Evolutionary conservation across 177 flowering plant species (phyloP).

Genomic region (Vitis hybrid): DNA sequence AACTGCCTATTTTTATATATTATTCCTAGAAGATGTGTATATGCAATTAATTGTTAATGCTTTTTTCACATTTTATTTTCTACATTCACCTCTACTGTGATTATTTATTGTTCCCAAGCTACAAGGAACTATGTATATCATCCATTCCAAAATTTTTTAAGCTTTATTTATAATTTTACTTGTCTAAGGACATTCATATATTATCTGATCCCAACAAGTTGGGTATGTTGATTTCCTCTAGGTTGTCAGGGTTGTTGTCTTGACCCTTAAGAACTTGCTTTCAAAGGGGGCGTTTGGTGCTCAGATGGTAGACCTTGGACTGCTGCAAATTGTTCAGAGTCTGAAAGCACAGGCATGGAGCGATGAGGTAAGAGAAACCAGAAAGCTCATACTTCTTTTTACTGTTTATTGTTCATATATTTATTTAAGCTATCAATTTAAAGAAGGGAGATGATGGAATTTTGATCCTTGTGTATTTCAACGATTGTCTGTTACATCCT

Average conservation of each 20-base stretch:
- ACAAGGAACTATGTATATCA: neutral
- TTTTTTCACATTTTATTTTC: neutral
- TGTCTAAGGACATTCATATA: neutral
- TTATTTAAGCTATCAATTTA: neutral
- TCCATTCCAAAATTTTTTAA: neutral
- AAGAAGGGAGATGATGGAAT: neutral
- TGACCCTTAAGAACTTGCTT: conserved; percentile 82
- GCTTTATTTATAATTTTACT: neutral
- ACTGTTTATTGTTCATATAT: neutral
- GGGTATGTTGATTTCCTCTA: conserved; percentile 22
- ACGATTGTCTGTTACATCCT: neutral
- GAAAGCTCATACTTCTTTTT: neutral
- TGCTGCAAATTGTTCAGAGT: conserved; percentile 82
- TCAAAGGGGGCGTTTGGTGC: conserved; percentile 86
- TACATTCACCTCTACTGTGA: neutral
- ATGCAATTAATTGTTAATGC: neutral
- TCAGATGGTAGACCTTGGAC: conserved; percentile 91
- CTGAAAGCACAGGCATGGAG: conserved; percentile 98
- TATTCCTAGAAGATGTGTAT: neutral
- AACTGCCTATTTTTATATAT: neutral
- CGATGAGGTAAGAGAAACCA: conserved; percentile 76
- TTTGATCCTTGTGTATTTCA: neutral
- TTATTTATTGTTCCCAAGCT: neutral
- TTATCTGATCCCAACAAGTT: conserved; percentile 6
- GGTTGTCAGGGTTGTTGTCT: conserved; percentile 91